phyloP scores from a whole-genome alignment of 805 yeast species.

The Lipomyces mesembrius region DNA sequence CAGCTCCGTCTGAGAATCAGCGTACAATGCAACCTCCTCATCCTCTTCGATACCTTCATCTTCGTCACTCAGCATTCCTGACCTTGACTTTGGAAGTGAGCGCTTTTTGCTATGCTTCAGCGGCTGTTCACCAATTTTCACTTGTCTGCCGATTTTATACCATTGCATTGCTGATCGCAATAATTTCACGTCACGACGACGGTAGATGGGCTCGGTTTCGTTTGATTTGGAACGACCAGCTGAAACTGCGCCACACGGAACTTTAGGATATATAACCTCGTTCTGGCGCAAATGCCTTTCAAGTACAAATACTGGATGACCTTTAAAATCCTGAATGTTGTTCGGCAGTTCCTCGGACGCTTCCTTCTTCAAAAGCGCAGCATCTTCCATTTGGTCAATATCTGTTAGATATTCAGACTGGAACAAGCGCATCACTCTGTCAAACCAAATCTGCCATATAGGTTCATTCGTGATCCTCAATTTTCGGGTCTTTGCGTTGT shows the following conservation, averaged over 20 bases:
- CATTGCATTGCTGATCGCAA: conserved; percentile 81
- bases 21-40: conserved; percentile 67
- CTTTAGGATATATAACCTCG: conserved; percentile 72
- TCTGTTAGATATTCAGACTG: conserved; percentile 40
- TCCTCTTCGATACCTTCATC: conserved; percentile 49
- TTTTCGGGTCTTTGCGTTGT: conserved; percentile 74
- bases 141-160: conserved; percentile 78
- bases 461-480: conserved; percentile 68
- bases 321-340: conserved; percentile 76
- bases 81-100: conserved; percentile 37
- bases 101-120: conserved; percentile 53
- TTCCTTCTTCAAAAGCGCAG: conserved; percentile 65
- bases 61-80: conserved; percentile 39
- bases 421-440: conserved; percentile 49
- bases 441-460: conserved; percentile 66
- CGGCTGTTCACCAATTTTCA: conserved; percentile 73
- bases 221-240: conserved; percentile 52
- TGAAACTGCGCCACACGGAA: conserved; percentile 69
- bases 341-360: conserved; percentile 86
- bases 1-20: conserved; percentile 74
- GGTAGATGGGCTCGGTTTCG: conserved; percentile 55
- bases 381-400: conserved; percentile 59
- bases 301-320: conserved; percentile 84
- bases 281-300: conserved; percentile 73
- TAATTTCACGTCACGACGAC: conserved; percentile 63